Percentiles rank a stretch among this genome's conserved stretches.
Conservation (phyloP, 2,329 filamentous ascomycete genomes). For the Chaetomiaceae sp. region DNA sequence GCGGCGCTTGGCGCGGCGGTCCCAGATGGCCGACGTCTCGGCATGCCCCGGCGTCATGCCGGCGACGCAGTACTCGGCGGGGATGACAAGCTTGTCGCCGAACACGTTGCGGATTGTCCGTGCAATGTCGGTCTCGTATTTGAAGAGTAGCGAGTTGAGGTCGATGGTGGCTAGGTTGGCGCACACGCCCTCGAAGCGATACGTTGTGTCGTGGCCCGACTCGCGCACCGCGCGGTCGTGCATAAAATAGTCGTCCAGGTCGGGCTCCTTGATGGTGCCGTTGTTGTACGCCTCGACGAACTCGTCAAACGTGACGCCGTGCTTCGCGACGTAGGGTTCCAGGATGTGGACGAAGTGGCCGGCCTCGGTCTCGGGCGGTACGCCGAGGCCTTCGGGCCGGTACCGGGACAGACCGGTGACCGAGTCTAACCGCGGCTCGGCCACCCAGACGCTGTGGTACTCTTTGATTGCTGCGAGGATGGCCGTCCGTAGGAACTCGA, state of each 20-base stretch:
- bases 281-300: conserved; percentile 89
- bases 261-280: conserved; percentile 70
- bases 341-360: conserved; percentile 82
- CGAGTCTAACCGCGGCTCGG: conserved; percentile 70
- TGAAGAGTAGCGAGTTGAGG: conserved; percentile 90
- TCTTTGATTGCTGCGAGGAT: conserved; percentile 95
- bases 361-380: conserved; percentile 88
- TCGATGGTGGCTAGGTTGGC: conserved; percentile 91
- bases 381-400: conserved; percentile 74
- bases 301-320: conserved; percentile 74
- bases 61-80: conserved; percentile 72
- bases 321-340: conserved; percentile 75
- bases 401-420: conserved; percentile 79
- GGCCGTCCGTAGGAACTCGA: conserved; percentile 74
- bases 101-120: conserved; percentile 81
- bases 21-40: conserved; percentile 84
- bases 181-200: conserved; percentile 82
- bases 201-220: conserved; percentile 94
- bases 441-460: conserved; percentile 85
- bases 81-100: conserved; percentile 75
- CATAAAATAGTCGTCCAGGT: conserved; percentile 90
- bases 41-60: conserved; percentile 63
- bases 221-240: conserved; percentile 95
- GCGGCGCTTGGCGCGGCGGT: conserved; percentile 78
- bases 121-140: conserved; percentile 93